phyloP scores from a whole-genome alignment of 2,329 filamentous ascomycete genomes.

The Trichoderma sp. region DNA sequence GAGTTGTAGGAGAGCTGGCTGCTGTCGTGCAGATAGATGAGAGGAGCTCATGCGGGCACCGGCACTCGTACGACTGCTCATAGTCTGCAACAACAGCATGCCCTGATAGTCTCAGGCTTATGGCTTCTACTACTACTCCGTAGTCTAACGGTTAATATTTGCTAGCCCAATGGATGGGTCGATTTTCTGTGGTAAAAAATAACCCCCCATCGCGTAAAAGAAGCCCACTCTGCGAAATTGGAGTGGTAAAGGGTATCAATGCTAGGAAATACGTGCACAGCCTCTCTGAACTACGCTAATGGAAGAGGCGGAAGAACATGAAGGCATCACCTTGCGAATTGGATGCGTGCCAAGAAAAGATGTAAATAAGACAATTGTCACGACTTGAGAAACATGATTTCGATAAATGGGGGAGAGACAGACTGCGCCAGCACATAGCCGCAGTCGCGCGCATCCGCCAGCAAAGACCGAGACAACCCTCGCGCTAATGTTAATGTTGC shows the following conservation, averaged over 20 bases:
- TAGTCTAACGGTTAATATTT: neutral
- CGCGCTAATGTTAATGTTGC: neutral
- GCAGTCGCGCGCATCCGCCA: neutral
- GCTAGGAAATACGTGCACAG: neutral
- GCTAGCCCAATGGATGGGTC: neutral
- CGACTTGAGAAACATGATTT: neutral
- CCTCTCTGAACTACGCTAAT: neutral
- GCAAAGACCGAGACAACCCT: neutral
- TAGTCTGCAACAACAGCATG: neutral
- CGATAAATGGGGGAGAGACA: neutral
- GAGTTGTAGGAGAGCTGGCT: neutral
- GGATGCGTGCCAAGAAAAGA: neutral
- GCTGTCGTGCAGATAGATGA: neutral
- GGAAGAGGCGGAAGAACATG: neutral
- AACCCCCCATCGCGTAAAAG: neutral
- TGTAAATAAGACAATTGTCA: neutral
- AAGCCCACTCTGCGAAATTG: conserved; percentile 9
- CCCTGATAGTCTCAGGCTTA: neutral
- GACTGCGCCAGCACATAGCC: neutral
- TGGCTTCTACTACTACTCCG: neutral
- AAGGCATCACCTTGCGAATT: neutral
- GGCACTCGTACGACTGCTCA: neutral
- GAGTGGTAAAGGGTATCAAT: conserved; percentile 1
- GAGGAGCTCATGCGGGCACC: neutral
- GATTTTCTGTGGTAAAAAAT: neutral